phyloP scores from a whole-genome alignment of 768 basidiomycete genomes.

The Krasilnikovozyma curviuscula region DNA sequence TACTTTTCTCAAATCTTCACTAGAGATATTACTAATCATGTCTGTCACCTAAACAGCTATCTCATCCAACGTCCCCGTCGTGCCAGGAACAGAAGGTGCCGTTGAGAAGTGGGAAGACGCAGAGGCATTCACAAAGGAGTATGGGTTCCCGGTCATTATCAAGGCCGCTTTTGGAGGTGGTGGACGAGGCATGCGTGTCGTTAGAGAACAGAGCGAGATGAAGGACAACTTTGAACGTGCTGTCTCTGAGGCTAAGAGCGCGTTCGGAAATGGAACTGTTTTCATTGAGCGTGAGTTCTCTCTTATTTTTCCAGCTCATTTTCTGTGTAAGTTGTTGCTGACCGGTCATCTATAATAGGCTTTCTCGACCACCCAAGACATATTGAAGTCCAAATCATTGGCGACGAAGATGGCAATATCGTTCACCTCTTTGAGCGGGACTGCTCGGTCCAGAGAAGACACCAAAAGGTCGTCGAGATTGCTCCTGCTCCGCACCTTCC shows the following conservation, averaged over 20 bases:
- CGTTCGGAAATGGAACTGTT: constrained; percentile 96
- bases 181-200: constrained; percentile 97
- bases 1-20: background rate
- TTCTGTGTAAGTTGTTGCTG: background rate
- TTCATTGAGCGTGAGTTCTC: constrained; percentile 65
- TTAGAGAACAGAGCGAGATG: constrained; percentile 82
- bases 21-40: background rate
- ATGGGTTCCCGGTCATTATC: constrained; percentile 98
- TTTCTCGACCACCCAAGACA: constrained; percentile 80
- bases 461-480: constrained; percentile 98
- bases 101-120: constrained; percentile 63
- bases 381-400: constrained; percentile 91
- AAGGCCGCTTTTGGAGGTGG: constrained; percentile 99
- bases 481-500: constrained; percentile 88
- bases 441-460: constrained; percentile 91
- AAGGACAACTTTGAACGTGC: constrained; percentile 74
- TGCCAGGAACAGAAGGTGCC: constrained; percentile 93
- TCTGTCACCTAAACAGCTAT: constrained; percentile 37
- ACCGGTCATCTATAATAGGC: constrained; percentile 9
- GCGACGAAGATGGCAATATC: constrained; percentile 77
- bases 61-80: constrained; percentile 79
- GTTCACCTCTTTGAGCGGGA: constrained; percentile 98
- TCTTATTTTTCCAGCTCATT: background rate
- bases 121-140: constrained; percentile 74
- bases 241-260: constrained; percentile 81